These are phyloP conservation scores for Entamoeba invadens DNA, from an alignment of 208 protist species.

Conservation along the genomic window DNA sequence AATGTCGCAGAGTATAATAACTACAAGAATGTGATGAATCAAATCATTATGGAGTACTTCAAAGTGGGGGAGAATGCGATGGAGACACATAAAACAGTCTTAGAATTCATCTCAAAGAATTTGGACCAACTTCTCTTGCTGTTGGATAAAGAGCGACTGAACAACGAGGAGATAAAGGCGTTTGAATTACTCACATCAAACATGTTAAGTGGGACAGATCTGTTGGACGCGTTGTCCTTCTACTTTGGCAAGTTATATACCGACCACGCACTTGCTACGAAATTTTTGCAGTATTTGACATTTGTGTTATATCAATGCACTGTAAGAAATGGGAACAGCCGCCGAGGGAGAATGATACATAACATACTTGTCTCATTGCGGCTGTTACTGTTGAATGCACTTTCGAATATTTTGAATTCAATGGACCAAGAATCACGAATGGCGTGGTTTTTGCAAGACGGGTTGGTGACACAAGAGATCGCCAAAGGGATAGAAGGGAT, in stretches of 20 bases:
- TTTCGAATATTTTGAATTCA: not conserved
- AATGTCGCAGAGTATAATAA: not conserved
- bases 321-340: not conserved
- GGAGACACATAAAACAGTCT: not conserved
- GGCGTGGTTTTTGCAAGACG: not conserved
- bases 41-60: not conserved
- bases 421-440: not conserved
- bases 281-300: not conserved
- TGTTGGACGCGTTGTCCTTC: not conserved
- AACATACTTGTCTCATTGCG: not conserved
- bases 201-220: not conserved
- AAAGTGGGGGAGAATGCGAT: not conserved
- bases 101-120: not conserved
- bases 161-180: not conserved
- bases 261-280: not conserved
- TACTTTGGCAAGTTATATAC: not conserved
- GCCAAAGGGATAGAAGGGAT: not conserved
- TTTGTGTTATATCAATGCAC: not conserved
- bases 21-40: not conserved
- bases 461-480: not conserved
- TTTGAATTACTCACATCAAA: not conserved
- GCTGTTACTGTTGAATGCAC: not conserved
- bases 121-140: not conserved
- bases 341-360: not conserved
- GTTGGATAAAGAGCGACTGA: not conserved